Conservation (phyloP, 805 yeast genomes). For the Wickerhamiella musiphila region DNA sequence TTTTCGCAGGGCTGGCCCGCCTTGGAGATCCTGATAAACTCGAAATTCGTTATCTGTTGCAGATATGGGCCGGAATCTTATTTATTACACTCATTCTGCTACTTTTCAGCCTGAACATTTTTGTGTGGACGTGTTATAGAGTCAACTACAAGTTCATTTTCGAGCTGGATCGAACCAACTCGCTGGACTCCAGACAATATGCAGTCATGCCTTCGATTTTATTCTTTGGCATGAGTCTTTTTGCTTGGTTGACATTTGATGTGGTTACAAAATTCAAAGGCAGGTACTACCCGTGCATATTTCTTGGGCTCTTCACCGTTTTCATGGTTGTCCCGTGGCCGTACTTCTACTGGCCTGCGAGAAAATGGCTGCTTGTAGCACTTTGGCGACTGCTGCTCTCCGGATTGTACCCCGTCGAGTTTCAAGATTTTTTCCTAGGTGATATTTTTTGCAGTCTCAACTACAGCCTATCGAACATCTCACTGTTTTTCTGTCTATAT, state of each 20-base stretch:
- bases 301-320: conserved; percentile 33
- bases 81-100: conserved; percentile 40
- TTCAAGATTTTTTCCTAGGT: conserved; percentile 83
- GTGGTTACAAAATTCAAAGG: conserved; percentile 47
- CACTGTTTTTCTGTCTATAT: conserved; percentile 74
- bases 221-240: conserved; percentile 37
- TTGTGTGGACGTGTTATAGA: conserved; percentile 53
- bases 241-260: conserved; percentile 65
- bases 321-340: conserved; percentile 46
- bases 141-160: conserved; percentile 85
- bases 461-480: conserved; percentile 69
- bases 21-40: conserved; percentile 23
- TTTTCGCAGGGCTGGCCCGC: conserved; percentile 31
- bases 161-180: conserved; percentile 59
- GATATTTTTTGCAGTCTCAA: conserved; percentile 81
- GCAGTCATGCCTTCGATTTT: conserved; percentile 45
- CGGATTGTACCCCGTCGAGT: conserved; percentile 89
- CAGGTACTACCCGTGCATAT: conserved; percentile 66
- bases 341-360: conserved; percentile 38
- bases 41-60: conserved; percentile 48
- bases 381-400: conserved; percentile 57
- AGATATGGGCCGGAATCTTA: conserved; percentile 87
- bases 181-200: conserved; percentile 48
- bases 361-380: conserved; percentile 63
- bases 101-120: conserved; percentile 51